Evolutionary conservation across 2,329 filamentous ascomycete species (phyloP), one percentile per base, ranked within the genome.

Genomic region (Pestalotiopsis sp.): DNA sequence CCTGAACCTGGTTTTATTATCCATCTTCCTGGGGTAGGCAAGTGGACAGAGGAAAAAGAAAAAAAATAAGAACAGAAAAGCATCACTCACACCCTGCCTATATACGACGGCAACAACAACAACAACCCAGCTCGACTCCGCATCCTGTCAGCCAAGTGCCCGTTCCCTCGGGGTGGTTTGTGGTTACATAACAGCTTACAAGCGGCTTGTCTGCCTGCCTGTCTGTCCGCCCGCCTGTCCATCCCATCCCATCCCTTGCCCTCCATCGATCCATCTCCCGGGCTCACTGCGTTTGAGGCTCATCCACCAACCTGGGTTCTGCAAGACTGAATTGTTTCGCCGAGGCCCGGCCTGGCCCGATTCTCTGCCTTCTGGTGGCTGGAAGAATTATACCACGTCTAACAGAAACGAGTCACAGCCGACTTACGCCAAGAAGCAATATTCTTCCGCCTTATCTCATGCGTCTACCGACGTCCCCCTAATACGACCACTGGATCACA

Each of bases 371-470:
- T 74, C 69, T 74, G 74, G 74, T 76, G 73, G 75, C 74, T 76
- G 74, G 75, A 76, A 77, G 67, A 77, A 76, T 75, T 76, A 76
- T 75, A 72, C 69, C 72, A 64, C 49, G 49, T 73, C 70, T 69
- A 63, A 45, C 39, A 68, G 65, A 71, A 70, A 70, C 70, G 41
- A 70, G 67, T 69, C 69, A 69, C 61, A 68, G 25, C 68, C 69
- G 57, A 56, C 65, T 59, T 62, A 52, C 62, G 64, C 68, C 70
- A 66, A 60, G 66, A 59, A 64, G 17, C 27, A 23, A 68, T 70
- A 71, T 73, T 71, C 58, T 72, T 70, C 71, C 64, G 56, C 65
- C 56, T 62, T 67, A 64, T 69, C 65, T 62, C 63, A 38, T 64
- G 27, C 49, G 36, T 56, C 38, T 23, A 36, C 67, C 45, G 45